phyloP scores from a whole-genome alignment of 768 basidiomycete species.

The Podaxis sp. region DNA sequence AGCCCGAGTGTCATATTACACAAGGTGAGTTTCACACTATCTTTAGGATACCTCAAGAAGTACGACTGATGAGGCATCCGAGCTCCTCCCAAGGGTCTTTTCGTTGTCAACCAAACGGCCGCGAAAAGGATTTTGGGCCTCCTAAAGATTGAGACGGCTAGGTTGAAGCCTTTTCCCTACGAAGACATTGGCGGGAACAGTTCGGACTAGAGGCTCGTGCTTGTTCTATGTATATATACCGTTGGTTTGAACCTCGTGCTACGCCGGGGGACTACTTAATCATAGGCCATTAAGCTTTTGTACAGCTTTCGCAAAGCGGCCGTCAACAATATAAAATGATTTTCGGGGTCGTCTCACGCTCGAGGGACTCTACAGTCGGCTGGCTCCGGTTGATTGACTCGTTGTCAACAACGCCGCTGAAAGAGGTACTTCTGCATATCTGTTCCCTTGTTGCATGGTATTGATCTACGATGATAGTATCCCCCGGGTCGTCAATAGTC shows the following conservation, averaged over 20 bases:
- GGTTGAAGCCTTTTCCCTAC: background rate
- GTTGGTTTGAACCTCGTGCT: background rate
- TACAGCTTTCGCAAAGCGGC: background rate
- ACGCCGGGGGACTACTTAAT: background rate
- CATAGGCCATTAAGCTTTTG: background rate
- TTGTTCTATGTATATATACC: too few species aligned
- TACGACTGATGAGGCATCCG: background rate
- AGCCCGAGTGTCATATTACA: background rate
- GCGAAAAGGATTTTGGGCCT: background rate
- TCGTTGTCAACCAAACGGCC: background rate
- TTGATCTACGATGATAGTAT: too few species aligned
- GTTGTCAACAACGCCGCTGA: too few species aligned
- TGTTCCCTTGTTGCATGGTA: too few species aligned
- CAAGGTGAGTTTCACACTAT: background rate
- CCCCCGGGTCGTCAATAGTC: too few species aligned
- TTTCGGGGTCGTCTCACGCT: background rate
- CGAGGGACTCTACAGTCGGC: too few species aligned
- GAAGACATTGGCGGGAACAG: background rate
- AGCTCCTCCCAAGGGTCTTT: background rate
- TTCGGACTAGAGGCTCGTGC: too few species aligned
- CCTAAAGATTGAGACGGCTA: background rate
- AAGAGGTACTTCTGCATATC: too few species aligned
- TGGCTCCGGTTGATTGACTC: too few species aligned
- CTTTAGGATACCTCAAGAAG: background rate
- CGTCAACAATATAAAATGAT: background rate